These are phyloP conservation scores for Teratosphaeria gauchensis DNA, from an alignment of 2,329 filamentous ascomycete species.

Conservation along the genomic window DNA sequence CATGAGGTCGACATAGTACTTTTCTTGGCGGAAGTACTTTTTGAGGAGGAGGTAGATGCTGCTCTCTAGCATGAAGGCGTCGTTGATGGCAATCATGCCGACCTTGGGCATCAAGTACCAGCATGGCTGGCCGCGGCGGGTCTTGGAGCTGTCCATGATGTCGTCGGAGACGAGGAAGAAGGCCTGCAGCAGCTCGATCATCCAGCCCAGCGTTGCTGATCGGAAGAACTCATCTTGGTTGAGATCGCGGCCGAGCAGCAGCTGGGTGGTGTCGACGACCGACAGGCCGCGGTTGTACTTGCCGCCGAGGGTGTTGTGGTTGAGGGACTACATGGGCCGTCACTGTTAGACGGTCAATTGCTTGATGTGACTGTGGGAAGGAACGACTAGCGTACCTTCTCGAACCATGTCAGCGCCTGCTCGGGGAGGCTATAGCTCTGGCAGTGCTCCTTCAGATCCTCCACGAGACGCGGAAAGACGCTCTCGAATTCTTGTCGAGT, in stretches of 20 bases:
- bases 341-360: slow-evolving; percentile 14
- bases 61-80: slow-evolving; percentile 89
- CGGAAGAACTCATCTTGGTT: slow-evolving; percentile 78
- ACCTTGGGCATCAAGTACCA: slow-evolving; percentile 90
- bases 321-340: slow-evolving; percentile 53
- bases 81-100: slow-evolving; percentile 96
- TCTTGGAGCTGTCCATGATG: slow-evolving; percentile 96
- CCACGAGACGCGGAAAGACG: slow-evolving; percentile 76
- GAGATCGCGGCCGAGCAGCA: slow-evolving; percentile 65
- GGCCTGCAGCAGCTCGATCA: slow-evolving; percentile 95
- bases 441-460: slow-evolving; percentile 70
- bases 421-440: slow-evolving; percentile 74
- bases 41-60: slow-evolving; percentile 85
- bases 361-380: neutral
- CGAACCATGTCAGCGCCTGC: slow-evolving; percentile 76
- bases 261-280: slow-evolving; percentile 78
- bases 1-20: slow-evolving; percentile 78
- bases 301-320: slow-evolving; percentile 80
- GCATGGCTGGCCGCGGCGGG: slow-evolving; percentile 85
- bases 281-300: slow-evolving; percentile 99
- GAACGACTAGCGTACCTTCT: slow-evolving; percentile 48
- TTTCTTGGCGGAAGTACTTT: slow-evolving; percentile 84
- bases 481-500: slow-evolving; percentile 81
- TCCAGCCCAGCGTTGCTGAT: slow-evolving; percentile 83
- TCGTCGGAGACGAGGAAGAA: slow-evolving; percentile 99